Percentiles rank a stretch among this genome's conserved stretches.
Conservation (phyloP, 1,284 basidiomycete genomes). For the Malassezia nana region DNA sequence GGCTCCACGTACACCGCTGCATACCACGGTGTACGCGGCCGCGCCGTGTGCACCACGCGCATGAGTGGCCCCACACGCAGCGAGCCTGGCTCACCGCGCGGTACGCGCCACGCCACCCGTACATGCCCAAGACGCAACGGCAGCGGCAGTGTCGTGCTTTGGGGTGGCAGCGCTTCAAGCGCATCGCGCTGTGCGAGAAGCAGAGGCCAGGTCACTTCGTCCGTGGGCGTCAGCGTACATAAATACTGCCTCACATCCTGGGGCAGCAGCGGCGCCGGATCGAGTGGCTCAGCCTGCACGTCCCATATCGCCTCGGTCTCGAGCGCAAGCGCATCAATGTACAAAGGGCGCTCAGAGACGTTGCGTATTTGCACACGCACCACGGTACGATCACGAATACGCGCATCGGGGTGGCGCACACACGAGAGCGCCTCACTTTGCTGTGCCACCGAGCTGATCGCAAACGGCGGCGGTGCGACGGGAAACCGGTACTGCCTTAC, state of each 20-base stretch:
- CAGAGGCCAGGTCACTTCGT: background rate
- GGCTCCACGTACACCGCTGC: background rate
- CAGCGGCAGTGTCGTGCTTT: background rate
- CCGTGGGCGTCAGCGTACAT: slow-evolving; percentile 1
- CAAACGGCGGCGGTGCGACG: slow-evolving; percentile 9
- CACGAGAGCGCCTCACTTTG: background rate
- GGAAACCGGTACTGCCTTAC: slow-evolving; percentile 10
- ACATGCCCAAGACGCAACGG: slow-evolving; percentile 5
- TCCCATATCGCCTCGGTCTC: background rate
- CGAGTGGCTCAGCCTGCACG: background rate
- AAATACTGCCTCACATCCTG: slow-evolving; percentile 8
- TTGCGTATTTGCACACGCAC: slow-evolving; percentile 11
- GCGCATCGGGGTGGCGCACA: background rate
- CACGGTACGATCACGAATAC: slow-evolving; percentile 1
- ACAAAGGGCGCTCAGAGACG: slow-evolving; percentile 1
- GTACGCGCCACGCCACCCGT: slow-evolving; percentile 12
- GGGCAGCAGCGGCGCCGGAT: slow-evolving; percentile 1
- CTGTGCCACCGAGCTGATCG: slow-evolving; percentile 7
- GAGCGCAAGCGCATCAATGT: background rate
- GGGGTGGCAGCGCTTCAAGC: background rate
- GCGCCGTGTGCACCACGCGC: background rate
- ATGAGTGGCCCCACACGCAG: slow-evolving; percentile 2
- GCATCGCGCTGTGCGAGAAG: background rate
- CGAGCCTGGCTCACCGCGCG: slow-evolving; percentile 1
- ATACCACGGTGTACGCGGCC: background rate